A percentile compares a stretch with the other conserved stretches of the same genome.
Conservation (phyloP, 2,329 filamentous ascomycete genomes). For the Colletotrichum costaricense region DNA sequence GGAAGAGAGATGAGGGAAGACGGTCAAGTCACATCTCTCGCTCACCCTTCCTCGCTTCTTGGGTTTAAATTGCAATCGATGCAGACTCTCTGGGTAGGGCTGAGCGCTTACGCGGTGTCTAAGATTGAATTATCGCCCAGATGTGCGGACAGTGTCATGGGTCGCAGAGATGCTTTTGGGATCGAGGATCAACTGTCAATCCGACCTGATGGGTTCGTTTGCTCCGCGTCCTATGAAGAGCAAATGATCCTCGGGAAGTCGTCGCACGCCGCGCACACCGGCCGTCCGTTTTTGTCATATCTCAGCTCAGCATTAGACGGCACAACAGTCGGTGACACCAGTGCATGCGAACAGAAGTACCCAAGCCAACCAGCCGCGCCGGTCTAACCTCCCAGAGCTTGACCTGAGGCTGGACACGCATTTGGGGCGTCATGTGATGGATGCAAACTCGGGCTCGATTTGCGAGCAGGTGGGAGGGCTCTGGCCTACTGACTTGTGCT, state of each 20-base stretch:
- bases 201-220: constrained; percentile 28
- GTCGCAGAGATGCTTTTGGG: neutral
- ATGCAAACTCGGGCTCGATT: constrained; percentile 11
- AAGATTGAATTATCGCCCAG: constrained; percentile 1
- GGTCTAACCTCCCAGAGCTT: neutral
- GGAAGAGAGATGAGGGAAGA: neutral
- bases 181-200: constrained; percentile 25
- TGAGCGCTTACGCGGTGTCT: neutral
- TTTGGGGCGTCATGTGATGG: neutral
- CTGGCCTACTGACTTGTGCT: neutral
- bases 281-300: neutral
- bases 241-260: constrained; percentile 19
- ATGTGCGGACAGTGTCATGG: constrained; percentile 1
- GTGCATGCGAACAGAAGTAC: constrained; percentile 5
- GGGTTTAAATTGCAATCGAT: neutral
- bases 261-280: constrained; percentile 5
- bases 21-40: neutral
- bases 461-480: neutral
- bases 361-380: neutral
- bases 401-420: neutral
- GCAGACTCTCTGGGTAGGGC: constrained; percentile 23
- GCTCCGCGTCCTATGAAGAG: constrained; percentile 26
- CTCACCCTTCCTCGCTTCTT: neutral
- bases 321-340: neutral
- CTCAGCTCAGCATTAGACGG: neutral